Conservation (phyloP, 2,329 filamentous ascomycete species). For the Stachybotrys chlorohalonatus region DNA sequence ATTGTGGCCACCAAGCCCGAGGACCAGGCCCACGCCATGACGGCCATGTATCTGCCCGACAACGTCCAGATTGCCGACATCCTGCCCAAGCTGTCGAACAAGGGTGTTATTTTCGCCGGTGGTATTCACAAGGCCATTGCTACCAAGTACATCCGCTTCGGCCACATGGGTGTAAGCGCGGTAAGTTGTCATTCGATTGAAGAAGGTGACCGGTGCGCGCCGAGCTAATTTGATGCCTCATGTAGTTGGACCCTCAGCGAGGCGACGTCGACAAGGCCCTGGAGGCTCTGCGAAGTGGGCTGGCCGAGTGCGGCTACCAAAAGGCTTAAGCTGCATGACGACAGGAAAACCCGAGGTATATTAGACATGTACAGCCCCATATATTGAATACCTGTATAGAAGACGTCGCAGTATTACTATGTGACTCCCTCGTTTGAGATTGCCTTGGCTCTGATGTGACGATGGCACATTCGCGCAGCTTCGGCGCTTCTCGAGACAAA, state of each 20-base stretch:
- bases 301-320: conserved; percentile 64
- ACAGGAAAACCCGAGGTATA: neutral
- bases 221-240: conserved; percentile 9
- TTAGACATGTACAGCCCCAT: neutral
- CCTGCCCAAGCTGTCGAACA: conserved; percentile 74
- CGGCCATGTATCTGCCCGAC: conserved; percentile 90
- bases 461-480: neutral
- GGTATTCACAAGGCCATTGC: conserved; percentile 95
- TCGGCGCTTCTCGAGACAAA: neutral
- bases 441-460: neutral
- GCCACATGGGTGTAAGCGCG: conserved; percentile 94
- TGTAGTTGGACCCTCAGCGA: conserved; percentile 62
- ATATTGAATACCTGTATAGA: neutral
- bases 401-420: too few relatives aligned
- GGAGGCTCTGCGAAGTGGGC: conserved; percentile 62
- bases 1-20: conserved; percentile 78
- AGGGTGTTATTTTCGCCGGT: conserved; percentile 87
- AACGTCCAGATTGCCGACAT: conserved; percentile 72
- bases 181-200: conserved; percentile 33
- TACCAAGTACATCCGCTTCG: conserved; percentile 86
- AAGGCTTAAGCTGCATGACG: conserved; percentile 19
- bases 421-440: too few relatives aligned
- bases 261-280: conserved; percentile 80
- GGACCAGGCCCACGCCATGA: conserved; percentile 96
- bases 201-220: neutral